phyloP scores from a whole-genome alignment of 192 early-diverging fungal species.

The Dissophora globulifera region DNA sequence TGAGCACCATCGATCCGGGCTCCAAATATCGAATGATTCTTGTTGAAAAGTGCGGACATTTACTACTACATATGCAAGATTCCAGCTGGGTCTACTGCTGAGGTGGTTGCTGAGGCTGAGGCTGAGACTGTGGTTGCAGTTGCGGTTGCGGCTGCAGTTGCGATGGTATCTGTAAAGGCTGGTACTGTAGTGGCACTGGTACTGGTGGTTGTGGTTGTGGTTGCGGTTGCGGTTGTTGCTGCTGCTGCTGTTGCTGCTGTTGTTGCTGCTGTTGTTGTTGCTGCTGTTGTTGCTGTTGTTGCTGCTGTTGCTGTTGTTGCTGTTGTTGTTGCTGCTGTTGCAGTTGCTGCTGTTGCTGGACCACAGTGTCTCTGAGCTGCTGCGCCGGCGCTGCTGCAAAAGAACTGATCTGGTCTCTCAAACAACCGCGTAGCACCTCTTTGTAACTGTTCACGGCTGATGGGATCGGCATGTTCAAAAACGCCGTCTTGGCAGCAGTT shows the following conservation, averaged over 20 bases:
- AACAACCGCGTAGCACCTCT: constrained; percentile 53
- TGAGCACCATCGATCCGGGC: too few relatives aligned
- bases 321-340: constrained; percentile 23
- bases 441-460: constrained; percentile 60
- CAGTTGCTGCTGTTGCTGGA: constrained; percentile 22
- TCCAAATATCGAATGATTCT: too few relatives aligned
- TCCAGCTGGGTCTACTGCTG: too few relatives aligned
- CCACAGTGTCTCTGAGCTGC: constrained; percentile 6
- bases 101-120: too few relatives aligned
- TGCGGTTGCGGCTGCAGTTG: constrained; percentile 8
- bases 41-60: too few relatives aligned
- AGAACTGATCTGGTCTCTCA: constrained; percentile 61
- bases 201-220: constrained; percentile 5
- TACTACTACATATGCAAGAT: too few relatives aligned
- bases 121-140: neutral
- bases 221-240: constrained; percentile 4
- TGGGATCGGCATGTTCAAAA: constrained; percentile 53
- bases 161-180: constrained; percentile 1
- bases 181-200: neutral
- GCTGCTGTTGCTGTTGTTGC: constrained; percentile 28
- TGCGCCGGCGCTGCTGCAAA: constrained; percentile 9
- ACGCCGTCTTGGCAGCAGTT: constrained; percentile 30
- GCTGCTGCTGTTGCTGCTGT: constrained; percentile 7
- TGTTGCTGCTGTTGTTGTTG: constrained; percentile 20
- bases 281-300: constrained; percentile 25